Conservation (phyloP, 768 basidiomycete genomes). For the Terana coerulea region DNA sequence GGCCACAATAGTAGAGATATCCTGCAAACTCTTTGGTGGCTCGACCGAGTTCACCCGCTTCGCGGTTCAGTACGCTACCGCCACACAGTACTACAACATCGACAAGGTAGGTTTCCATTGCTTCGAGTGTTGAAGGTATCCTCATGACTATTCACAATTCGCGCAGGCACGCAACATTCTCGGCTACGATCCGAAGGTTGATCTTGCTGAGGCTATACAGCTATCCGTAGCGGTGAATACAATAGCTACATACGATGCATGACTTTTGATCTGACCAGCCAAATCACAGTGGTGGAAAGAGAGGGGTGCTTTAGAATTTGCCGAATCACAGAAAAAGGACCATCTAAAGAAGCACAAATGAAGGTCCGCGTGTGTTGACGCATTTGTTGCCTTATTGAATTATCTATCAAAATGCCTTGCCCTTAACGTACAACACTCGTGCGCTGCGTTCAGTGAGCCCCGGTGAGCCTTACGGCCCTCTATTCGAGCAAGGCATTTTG, state of each 20-base stretch:
- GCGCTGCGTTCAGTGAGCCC: no score
- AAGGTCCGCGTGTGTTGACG: no score
- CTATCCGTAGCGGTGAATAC: conserved; percentile 26
- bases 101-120: conserved; percentile 22
- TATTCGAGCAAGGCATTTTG: no score
- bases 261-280: not conserved
- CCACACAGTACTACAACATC: conserved; percentile 44
- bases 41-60: conserved; percentile 43
- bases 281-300: conserved; percentile 6
- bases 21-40: conserved; percentile 33
- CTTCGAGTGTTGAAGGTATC: not conserved
- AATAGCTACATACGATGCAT: not conserved
- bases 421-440: no score
- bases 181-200: conserved; percentile 47
- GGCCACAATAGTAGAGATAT: conserved; percentile 33
- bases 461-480: no score
- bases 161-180: conserved; percentile 39
- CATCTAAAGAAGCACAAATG: no score
- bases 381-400: no score
- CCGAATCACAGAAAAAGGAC: no score
- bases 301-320: not conserved
- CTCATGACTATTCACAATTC: not conserved
- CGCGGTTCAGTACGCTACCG: conserved; percentile 36
- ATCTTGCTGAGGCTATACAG: conserved; percentile 44
- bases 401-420: no score